These are phyloP conservation scores for Tilletia walkeri DNA, from an alignment of 1,284 basidiomycete genomes.

Conservation along the genomic window DNA sequence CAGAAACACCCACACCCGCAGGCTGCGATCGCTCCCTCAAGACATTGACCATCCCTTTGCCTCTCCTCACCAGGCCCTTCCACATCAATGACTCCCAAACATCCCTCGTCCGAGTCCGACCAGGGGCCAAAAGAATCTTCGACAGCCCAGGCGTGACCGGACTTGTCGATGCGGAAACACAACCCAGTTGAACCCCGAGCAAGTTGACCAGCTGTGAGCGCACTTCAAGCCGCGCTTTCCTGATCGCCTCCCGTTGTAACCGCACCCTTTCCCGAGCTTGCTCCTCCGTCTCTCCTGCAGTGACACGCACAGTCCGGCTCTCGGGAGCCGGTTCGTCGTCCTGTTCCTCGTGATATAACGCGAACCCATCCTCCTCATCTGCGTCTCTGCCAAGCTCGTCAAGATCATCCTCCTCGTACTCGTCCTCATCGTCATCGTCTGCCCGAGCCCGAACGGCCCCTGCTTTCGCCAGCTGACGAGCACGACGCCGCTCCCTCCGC, in stretches of 20 bases:
- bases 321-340: conserved; percentile 56
- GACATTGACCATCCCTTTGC: not conserved
- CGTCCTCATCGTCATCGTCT: conserved; percentile 30
- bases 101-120: not conserved
- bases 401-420: conserved; percentile 27
- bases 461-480: not conserved
- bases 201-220: not conserved
- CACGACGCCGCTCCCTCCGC: not conserved
- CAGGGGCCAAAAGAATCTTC: conserved; percentile 47
- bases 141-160: not conserved
- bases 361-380: conserved; percentile 29
- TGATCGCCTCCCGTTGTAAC: not conserved
- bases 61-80: conserved; percentile 2
- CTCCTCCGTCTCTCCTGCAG: not conserved
- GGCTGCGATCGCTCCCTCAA: not conserved
- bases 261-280: not conserved
- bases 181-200: not conserved
- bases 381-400: conserved; percentile 24
- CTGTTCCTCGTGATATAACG: conserved; percentile 38
- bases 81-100: conserved; percentile 1
- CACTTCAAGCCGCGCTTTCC: not conserved
- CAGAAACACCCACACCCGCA: not conserved
- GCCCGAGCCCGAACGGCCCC: conserved; percentile 33
- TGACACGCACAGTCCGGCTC: not conserved
- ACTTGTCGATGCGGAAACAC: not conserved